phyloP scores from a whole-genome alignment of 2,329 filamentous ascomycete genomes.

The Falciphora oryzae region DNA sequence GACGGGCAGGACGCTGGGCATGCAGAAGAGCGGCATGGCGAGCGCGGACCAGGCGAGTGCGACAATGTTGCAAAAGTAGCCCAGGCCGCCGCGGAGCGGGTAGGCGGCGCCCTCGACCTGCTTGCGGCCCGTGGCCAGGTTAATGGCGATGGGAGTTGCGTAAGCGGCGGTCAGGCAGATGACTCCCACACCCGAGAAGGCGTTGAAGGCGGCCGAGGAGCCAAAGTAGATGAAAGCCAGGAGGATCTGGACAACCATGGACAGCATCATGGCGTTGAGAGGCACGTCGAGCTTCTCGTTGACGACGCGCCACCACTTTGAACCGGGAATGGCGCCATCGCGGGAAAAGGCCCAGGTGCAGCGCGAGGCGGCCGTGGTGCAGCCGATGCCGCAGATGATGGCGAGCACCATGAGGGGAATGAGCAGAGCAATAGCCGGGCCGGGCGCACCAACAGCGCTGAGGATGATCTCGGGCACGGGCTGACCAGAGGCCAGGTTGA shows the following conservation, averaged over 20 bases:
- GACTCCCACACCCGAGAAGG: conserved; percentile 65
- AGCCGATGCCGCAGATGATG: conserved; percentile 62
- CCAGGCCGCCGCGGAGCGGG: conserved; percentile 1
- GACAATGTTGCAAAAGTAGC: conserved; percentile 11
- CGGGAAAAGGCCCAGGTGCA: conserved; percentile 66
- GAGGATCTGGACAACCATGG: conserved; percentile 57
- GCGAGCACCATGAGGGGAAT: conserved; percentile 61
- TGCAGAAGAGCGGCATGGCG: conserved; percentile 68
- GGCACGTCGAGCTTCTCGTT: conserved; percentile 59
- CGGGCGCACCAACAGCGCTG: conserved; percentile 53
- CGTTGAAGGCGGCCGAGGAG: conserved; percentile 63
- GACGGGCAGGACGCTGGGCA: conserved; percentile 60
- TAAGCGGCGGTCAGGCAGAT: conserved; percentile 66
- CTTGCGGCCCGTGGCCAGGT: conserved; percentile 8
- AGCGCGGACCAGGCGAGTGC: conserved; percentile 54
- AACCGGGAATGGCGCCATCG: conserved; percentile 63
- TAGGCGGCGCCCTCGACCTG: conserved; percentile 9
- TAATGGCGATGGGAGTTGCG: conserved; percentile 45
- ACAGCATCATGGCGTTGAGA: conserved; percentile 67
- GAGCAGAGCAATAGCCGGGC: conserved; percentile 56
- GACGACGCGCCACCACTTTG: conserved; percentile 54
- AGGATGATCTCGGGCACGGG: conserved; percentile 61
- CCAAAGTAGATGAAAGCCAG: conserved; percentile 66
- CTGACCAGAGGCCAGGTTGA: conserved; percentile 49
- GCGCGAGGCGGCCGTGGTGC: conserved; percentile 62